Evolutionary conservation across 495 filamentous ascomycete species (phyloP), one percentile per base, ranked within the genome.

Genomic region (Halenospora varia): DNA sequence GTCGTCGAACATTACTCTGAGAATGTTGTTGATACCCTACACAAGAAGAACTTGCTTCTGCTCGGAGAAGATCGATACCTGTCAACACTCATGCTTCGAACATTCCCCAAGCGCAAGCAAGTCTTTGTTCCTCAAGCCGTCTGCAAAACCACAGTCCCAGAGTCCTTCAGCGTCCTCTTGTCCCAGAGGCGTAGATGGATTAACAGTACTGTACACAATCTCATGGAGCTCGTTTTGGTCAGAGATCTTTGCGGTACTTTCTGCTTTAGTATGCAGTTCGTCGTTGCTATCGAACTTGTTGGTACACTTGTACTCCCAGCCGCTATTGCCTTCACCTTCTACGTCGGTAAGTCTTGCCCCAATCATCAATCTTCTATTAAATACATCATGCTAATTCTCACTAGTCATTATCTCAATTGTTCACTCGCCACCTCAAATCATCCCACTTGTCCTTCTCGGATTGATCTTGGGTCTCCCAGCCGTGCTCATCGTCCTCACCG

Each of bases 211-310:
- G 89, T 99, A 39, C 95, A 99, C 75, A 99, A 99, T 64, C 77
- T 97, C 44, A 96, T 99, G 86, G 95, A 99, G 71, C 82, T 99
- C 18, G 88, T 97, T 24, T 82, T 97, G 4, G 95, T 99, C 23
- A 82, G 92, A 50, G 95, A 99, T 76, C 82, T 99, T 3, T 99
- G 95, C 68, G 95, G 95, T 48, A 99, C 95, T 0, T 99, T 99
- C 76, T 99, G 95, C 79, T 99, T 99, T 78, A 95, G 89, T 74
- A 99, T 99, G 95, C 95, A 99, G 70, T 97, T 97, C 68, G 87
- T 97, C 53, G 87, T 99, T 56, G 96, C 91, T 71, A 91, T 99
- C 66, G 94, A 99, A 69, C 79, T 99, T 44, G 81, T 97, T 48
- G 95, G 95, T 47, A 97, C 95, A 0, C 77, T 97, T 45, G 95